These are phyloP conservation scores for Cercospora beticola DNA, from an alignment of 2,329 filamentous ascomycete genomes.

Conservation along the genomic window DNA sequence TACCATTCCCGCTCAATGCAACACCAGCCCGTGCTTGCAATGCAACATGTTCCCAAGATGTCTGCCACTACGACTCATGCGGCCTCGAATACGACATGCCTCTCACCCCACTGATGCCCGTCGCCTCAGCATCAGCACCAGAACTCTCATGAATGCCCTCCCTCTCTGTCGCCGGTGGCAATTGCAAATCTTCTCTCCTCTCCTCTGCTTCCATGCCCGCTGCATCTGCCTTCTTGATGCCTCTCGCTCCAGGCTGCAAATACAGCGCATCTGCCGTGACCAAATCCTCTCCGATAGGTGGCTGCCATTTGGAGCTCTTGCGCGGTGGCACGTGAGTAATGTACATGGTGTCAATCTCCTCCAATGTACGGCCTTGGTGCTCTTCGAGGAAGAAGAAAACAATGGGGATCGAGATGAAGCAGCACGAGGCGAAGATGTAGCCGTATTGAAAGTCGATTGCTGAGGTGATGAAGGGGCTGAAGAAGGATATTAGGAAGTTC, in stretches of 20 bases:
- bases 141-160: constrained; percentile 35
- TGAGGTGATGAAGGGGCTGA: constrained; percentile 74
- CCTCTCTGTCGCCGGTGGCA: constrained; percentile 28
- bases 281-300: constrained; percentile 35
- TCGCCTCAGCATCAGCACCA: constrained; percentile 29
- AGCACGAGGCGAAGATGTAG: constrained; percentile 73
- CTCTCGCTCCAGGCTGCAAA: constrained; percentile 34
- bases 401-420: constrained; percentile 61
- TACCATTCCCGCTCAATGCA: neutral
- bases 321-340: constrained; percentile 44
- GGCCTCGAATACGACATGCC: constrained; percentile 25
- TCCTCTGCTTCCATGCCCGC: constrained; percentile 35
- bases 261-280: constrained; percentile 35
- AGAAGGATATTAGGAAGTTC: constrained; percentile 55
- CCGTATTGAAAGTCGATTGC: constrained; percentile 72
- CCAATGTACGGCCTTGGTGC: constrained; percentile 68
- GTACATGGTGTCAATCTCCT: constrained; percentile 81
- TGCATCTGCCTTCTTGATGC: constrained; percentile 36
- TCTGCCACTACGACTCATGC: neutral
- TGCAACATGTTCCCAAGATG: neutral
- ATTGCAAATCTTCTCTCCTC: constrained; percentile 27
- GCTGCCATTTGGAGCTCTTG: constrained; percentile 37
- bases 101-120: constrained; percentile 32
- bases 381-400: constrained; percentile 80
- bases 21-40: neutral